Evolutionary conservation across 345 rosid species (phyloP).

Genomic region (Syzygium jambos): DNA sequence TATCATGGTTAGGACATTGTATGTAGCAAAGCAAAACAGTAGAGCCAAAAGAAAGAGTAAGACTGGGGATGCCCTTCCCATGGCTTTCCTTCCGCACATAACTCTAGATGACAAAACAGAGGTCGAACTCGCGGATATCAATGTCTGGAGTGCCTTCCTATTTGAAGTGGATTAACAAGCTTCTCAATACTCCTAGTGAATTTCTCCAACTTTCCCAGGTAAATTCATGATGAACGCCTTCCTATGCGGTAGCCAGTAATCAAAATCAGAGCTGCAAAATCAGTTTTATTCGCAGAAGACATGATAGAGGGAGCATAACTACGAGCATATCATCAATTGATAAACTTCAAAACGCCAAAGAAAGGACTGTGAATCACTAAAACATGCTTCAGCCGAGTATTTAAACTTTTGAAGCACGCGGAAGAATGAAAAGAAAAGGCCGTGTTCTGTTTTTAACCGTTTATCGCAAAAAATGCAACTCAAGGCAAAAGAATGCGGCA

Average conservation of each 20-base stretch:
- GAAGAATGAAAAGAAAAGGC: background rate
- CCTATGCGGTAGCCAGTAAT: background rate
- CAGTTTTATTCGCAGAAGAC: background rate
- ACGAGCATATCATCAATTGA: background rate
- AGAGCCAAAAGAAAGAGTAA: conserved; percentile 51
- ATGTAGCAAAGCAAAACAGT: conserved; percentile 69
- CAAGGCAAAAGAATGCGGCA: background rate
- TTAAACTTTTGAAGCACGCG: background rate
- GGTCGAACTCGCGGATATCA: background rate
- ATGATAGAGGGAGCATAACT: background rate
- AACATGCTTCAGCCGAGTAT: background rate
- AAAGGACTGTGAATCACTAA: background rate
- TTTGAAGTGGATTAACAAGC: background rate
- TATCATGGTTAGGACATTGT: conserved; percentile 57
- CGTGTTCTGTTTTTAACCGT: background rate
- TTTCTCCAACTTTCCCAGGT: background rate
- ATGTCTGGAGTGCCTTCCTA: background rate
- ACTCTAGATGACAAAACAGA: background rate
- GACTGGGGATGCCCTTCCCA: conserved; percentile 53
- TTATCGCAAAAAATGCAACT: background rate
- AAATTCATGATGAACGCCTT: background rate
- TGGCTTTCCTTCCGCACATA: conserved; percentile 25
- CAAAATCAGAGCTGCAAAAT: background rate
- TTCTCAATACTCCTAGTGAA: background rate
- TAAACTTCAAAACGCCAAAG: background rate